Percentiles rank a stretch among this genome's conserved stretches.
phyloP scores from a whole-genome alignment of 2,329 filamentous ascomycete species.

The Penicillium crustosum region DNA sequence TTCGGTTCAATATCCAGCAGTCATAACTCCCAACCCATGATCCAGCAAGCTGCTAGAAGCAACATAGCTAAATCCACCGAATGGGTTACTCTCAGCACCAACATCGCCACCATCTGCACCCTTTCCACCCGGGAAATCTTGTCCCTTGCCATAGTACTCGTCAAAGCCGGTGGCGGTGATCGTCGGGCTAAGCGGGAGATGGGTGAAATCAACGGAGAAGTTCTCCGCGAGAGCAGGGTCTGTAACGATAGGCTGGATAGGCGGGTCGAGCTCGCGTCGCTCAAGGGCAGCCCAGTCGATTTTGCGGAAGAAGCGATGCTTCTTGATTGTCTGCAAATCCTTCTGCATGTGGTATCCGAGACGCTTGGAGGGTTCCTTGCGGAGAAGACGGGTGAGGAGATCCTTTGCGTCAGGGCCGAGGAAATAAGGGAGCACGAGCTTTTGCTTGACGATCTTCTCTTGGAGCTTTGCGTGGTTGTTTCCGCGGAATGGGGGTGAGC shows the following conservation, averaged over 20 bases:
- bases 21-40: conserved; percentile 33
- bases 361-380: conserved; percentile 89
- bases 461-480: conserved; percentile 93
- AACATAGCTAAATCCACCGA: conserved; percentile 52
- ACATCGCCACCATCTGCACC: conserved; percentile 8
- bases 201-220: conserved; percentile 89
- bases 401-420: conserved; percentile 91
- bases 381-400: conserved; percentile 80
- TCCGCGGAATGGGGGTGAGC: conserved; percentile 84
- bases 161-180: conserved; percentile 38
- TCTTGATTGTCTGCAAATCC: conserved; percentile 81
- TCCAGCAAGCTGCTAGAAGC: conserved; percentile 50
- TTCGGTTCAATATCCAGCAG: conserved; percentile 24
- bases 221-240: conserved; percentile 96
- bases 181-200: conserved; percentile 75
- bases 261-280: conserved; percentile 77
- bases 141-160: conserved; percentile 26
- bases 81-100: conserved; percentile 40
- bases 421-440: conserved; percentile 85
- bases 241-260: conserved; percentile 90
- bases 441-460: conserved; percentile 92
- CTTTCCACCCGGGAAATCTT: conserved; percentile 20
- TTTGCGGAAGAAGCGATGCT: conserved; percentile 93
- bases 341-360: conserved; percentile 86
- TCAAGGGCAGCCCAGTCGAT: conserved; percentile 92